These are phyloP conservation scores for Sporothrix schenckii DNA, from an alignment of 2,329 filamentous ascomycete genomes.

Conservation along the genomic window DNA sequence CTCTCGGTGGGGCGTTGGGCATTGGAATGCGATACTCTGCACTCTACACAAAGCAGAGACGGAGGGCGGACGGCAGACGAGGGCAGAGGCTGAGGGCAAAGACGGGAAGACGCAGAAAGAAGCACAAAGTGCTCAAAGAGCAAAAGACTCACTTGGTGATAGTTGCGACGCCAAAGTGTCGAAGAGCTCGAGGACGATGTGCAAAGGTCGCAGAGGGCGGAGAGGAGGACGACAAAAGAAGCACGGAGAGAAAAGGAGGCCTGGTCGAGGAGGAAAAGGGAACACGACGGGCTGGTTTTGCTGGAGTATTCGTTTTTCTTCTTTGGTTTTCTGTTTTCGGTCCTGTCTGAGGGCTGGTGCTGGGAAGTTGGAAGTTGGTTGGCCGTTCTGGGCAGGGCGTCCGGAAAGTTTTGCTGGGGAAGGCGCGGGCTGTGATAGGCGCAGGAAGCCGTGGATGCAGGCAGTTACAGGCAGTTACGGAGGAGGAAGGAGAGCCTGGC, in stretches of 20 bases:
- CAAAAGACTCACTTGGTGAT: conserved; percentile 20
- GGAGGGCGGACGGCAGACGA: background rate
- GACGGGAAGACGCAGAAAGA: background rate
- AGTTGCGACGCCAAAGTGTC: background rate
- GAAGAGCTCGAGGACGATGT: conserved; percentile 1
- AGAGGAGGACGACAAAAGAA: background rate
- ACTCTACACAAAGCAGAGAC: background rate
- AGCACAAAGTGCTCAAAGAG: background rate
- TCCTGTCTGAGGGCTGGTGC: conserved; percentile 16
- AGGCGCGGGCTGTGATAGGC: background rate
- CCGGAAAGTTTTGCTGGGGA: background rate
- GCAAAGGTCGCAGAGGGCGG: conserved; percentile 11
- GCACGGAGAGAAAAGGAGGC: background rate
- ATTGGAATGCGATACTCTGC: background rate
- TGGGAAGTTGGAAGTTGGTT: conserved; percentile 25
- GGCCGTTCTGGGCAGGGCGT: background rate
- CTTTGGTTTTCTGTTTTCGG: conserved; percentile 1
- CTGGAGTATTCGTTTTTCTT: conserved; percentile 20
- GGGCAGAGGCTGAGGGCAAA: background rate
- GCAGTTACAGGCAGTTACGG: background rate
- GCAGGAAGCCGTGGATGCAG: background rate
- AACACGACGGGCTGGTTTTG: background rate
- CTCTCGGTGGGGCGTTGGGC: background rate
- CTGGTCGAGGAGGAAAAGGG: background rate
- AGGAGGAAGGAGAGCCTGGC: background rate